A percentile compares a stretch with the other conserved stretches of the same genome.
These are phyloP conservation scores for Conticribra weissflogii DNA, from an alignment of 108 stramenopile genomes.

Conservation along the genomic window DNA sequence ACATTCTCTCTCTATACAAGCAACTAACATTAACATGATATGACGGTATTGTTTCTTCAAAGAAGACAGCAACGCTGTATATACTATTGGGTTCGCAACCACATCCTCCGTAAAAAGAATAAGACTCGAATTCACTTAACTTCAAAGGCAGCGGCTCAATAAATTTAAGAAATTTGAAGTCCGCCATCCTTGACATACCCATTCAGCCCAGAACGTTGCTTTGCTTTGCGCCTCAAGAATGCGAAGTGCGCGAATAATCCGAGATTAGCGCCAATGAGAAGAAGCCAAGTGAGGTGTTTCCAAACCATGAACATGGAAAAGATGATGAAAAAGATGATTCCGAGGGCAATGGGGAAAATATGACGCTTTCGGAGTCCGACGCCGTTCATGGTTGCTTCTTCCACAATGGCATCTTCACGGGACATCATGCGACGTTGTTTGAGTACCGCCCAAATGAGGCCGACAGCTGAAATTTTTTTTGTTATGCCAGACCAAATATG, in stretches of 20 bases:
- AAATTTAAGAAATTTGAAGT: constrained; percentile 35
- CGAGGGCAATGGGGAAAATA: constrained; percentile 47
- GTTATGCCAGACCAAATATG: no score
- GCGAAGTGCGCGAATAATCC: constrained; percentile 47
- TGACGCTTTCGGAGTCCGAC: constrained; percentile 51
- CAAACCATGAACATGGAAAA: constrained; percentile 48
- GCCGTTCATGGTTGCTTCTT: constrained; percentile 52
- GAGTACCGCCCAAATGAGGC: constrained; percentile 43
- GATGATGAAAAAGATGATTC: constrained; percentile 38
- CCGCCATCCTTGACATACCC: constrained; percentile 49
- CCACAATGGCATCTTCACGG: constrained; percentile 49
- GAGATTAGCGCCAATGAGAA: constrained; percentile 43
- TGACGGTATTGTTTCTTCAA: no score
- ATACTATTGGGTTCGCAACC: no score
- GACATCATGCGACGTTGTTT: constrained; percentile 52
- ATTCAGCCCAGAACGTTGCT: constrained; percentile 16
- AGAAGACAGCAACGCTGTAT: no score
- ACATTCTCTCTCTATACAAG: no score
- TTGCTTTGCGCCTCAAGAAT: constrained; percentile 50
- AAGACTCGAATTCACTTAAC: no score
- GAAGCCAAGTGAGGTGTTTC: constrained; percentile 47
- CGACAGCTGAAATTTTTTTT: no score
- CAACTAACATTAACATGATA: no score
- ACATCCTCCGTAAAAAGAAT: no score
- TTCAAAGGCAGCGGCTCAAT: no score